These are phyloP conservation scores for Nidularia sp. DNA, from an alignment of 768 basidiomycete genomes.

Conservation along the genomic window DNA sequence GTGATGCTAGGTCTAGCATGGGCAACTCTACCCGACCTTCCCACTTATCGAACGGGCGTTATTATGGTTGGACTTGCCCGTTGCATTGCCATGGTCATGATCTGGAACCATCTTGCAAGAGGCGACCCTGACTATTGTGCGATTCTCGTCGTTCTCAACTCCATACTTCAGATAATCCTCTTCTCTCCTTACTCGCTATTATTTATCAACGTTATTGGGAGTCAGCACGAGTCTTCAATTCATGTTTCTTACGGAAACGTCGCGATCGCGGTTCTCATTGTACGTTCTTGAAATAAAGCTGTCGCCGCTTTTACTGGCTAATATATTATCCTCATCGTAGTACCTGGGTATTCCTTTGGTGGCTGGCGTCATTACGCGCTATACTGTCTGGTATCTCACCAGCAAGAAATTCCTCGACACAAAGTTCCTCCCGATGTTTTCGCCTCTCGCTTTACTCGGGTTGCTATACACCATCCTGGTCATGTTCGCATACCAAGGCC, in stretches of 20 bases:
- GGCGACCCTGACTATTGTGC: conserved; percentile 74
- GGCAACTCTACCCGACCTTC: conserved; percentile 79
- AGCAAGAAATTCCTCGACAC: conserved; percentile 46
- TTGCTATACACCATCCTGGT: conserved; percentile 79
- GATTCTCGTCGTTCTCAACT: conserved; percentile 78
- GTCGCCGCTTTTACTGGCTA: not conserved
- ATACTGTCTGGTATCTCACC: conserved; percentile 38
- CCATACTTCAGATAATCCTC: conserved; percentile 71
- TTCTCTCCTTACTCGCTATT: conserved; percentile 72
- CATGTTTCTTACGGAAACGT: conserved; percentile 55
- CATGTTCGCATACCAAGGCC: conserved; percentile 67
- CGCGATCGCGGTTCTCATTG: conserved; percentile 67
- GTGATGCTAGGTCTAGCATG: conserved; percentile 84
- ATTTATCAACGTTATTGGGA: conserved; percentile 71
- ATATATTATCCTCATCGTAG: conserved; percentile 24
- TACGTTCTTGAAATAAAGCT: conserved; percentile 28
- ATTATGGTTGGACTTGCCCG: conserved; percentile 79
- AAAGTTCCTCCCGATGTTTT: conserved; percentile 65
- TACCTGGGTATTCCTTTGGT: conserved; percentile 81
- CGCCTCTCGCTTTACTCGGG: conserved; percentile 67
- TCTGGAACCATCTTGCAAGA: conserved; percentile 74
- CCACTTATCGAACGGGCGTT: conserved; percentile 72
- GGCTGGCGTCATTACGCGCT: conserved; percentile 70
- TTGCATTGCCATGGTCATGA: conserved; percentile 74
- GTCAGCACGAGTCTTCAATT: conserved; percentile 26